Evolutionary conservation across 768 basidiomycete genomes (phyloP), one percentile per base, ranked within the genome.

Genomic region (Lentinula lateritia): DNA sequence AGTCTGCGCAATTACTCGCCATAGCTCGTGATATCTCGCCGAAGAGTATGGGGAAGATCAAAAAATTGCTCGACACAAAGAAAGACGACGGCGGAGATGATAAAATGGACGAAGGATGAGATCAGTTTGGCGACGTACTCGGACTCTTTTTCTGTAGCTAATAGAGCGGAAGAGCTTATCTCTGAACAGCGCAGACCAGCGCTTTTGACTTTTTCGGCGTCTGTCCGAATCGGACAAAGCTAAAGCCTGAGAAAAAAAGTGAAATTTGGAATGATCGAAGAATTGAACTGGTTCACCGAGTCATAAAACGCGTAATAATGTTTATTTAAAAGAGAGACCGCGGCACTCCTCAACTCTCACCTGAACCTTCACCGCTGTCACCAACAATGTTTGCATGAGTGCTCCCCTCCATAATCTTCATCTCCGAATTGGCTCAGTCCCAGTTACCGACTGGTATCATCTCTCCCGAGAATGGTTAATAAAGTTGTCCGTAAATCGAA

Each of bases 11-110:
- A 63, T 81, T 88, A 74, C 89, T 99, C 63, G 92, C 94, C 35
- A 81, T 89, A 42, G 97, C 95, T 66, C 87, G 95, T 64, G 97
- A 99, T 71, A 84, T 98, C 61, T 91, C 96, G 50, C 96, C 97
- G 45, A 93, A 96, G 77, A 90, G 90, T 70, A 75, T 87, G 63
- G 84, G 82, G 58, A 94, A 93, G 81, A 87, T 90, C 69, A 89
- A 85, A 78, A 90, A 86, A 72, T 78, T 92, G 65, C 79, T 89
- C 69, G 89, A 85, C 63, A 90, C 86, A 28, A 80, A 80, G 64
- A 83, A 80, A 73, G 89, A 91, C 66, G 85, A 81, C 42, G 72
- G 64, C 23, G 81, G 75, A 50, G 84, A 84, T 61, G 86, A 87
- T 55, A 75, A 80, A 67, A 91, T 91, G 90, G 91, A 91, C 68